A percentile compares a stretch with the other conserved stretches of the same genome.
phyloP scores from a whole-genome alignment of 2,329 filamentous ascomycete genomes.

The Monosporascus sp. region DNA sequence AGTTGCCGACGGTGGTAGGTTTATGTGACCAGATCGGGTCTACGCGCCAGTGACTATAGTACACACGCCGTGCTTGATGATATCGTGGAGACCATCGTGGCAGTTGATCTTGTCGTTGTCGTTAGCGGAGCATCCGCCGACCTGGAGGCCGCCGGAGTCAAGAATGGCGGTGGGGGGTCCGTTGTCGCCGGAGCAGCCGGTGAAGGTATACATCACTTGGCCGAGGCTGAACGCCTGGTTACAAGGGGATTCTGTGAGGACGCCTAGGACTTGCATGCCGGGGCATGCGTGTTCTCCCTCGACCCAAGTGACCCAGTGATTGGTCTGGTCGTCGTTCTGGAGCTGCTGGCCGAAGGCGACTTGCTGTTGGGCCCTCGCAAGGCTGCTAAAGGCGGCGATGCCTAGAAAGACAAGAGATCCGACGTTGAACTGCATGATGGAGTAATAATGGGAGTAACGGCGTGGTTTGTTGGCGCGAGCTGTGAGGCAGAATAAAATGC shows the following conservation, averaged over 20 bases:
- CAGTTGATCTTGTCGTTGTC: constrained; percentile 12
- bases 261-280: constrained; percentile 4
- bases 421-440: too few relatives aligned
- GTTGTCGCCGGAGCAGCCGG: constrained; percentile 10
- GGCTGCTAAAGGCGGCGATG: too few relatives aligned
- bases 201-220: constrained; percentile 6
- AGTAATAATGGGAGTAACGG: too few relatives aligned
- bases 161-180: neutral
- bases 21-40: too few relatives aligned
- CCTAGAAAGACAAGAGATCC: too few relatives aligned
- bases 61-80: too few relatives aligned
- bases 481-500: too few relatives aligned
- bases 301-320: constrained; percentile 16
- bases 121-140: constrained; percentile 2
- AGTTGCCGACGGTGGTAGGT: too few relatives aligned
- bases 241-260: constrained; percentile 7
- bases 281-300: constrained; percentile 12
- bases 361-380: too few relatives aligned
- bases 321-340: constrained; percentile 1
- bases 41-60: too few relatives aligned
- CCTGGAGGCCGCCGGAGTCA: neutral
- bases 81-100: too few relatives aligned
- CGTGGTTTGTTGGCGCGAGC: too few relatives aligned
- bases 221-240: constrained; percentile 8
- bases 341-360: constrained; percentile 4